Evolutionary conservation across 2,329 filamentous ascomycete genomes (phyloP).

Genomic region (Atkinsonella hypoxylon): DNA sequence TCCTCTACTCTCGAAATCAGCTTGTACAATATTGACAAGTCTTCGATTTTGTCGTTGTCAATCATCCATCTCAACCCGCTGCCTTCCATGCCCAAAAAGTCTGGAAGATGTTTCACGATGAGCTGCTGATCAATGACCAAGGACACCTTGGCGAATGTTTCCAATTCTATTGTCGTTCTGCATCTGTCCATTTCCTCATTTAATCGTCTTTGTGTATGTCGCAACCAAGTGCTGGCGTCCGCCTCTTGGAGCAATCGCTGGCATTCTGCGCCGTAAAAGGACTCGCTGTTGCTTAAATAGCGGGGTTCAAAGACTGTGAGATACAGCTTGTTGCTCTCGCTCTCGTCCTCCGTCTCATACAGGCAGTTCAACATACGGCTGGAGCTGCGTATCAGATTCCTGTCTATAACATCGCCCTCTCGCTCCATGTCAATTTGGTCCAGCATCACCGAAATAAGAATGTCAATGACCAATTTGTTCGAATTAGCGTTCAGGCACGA

Average conservation of each 20-base stretch:
- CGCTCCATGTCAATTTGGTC: slow-evolving; percentile 91
- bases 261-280: slow-evolving; percentile 69
- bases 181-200: slow-evolving; percentile 75
- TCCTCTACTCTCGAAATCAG: slow-evolving; percentile 67
- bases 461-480: slow-evolving; percentile 49
- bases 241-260: slow-evolving; percentile 61
- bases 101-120: slow-evolving; percentile 63
- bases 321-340: slow-evolving; percentile 72
- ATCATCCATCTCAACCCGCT: slow-evolving; percentile 85
- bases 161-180: slow-evolving; percentile 63
- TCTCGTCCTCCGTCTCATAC: slow-evolving; percentile 70
- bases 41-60: slow-evolving; percentile 70
- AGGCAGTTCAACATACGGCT: slow-evolving; percentile 82
- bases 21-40: slow-evolving; percentile 69
- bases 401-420: slow-evolving; percentile 79
- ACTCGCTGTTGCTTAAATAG: slow-evolving; percentile 58
- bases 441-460: slow-evolving; percentile 71
- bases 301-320: slow-evolving; percentile 68
- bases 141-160: slow-evolving; percentile 62
- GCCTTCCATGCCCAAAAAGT: slow-evolving; percentile 72
- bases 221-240: slow-evolving; percentile 73
- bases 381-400: slow-evolving; percentile 68
- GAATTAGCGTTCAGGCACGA: slow-evolving; percentile 37
- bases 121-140: slow-evolving; percentile 70
- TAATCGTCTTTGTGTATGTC: slow-evolving; percentile 61